These are phyloP conservation scores for Fusarium dlaminii DNA, from an alignment of 2,329 filamentous ascomycete species.

Conservation along the genomic window DNA sequence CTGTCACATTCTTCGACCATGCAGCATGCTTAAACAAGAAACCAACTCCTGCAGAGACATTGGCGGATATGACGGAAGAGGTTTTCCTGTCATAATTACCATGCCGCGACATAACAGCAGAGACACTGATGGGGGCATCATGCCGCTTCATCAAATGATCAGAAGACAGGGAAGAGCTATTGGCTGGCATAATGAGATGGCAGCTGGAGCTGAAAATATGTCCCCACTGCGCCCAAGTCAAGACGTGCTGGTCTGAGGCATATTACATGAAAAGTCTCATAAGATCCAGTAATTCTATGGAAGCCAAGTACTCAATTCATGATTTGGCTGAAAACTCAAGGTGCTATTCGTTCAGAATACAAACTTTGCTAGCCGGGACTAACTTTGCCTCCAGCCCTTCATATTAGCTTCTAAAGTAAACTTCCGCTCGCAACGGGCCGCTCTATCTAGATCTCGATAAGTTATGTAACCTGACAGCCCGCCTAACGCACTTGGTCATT, in stretches of 20 bases:
- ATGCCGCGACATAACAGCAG: accelerated
- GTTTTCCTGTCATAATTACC: neutral
- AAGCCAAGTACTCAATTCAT: accelerated
- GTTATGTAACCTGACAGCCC: neutral
- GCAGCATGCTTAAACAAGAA: neutral
- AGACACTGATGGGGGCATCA: too few relatives aligned
- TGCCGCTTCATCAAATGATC: neutral
- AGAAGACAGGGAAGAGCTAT: too few relatives aligned
- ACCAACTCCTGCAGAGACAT: neutral
- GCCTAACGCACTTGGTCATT: neutral
- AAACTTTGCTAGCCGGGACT: neutral
- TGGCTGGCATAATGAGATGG: too few relatives aligned
- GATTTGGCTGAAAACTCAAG: accelerated
- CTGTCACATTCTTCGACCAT: neutral
- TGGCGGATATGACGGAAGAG: neutral
- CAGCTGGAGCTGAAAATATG: neutral
- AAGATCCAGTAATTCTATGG: neutral
- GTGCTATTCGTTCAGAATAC: neutral
- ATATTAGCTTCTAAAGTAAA: neutral
- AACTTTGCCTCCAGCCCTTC: too few relatives aligned
- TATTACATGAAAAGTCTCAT: neutral
- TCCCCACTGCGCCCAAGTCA: neutral
- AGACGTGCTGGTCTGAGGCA: neutral
- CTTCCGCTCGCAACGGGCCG: constrained; percentile 15
- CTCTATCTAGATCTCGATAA: neutral